Evolutionary conservation across 805 yeast genomes (phyloP).

Genomic region (Starmerella davenportii): DNA sequence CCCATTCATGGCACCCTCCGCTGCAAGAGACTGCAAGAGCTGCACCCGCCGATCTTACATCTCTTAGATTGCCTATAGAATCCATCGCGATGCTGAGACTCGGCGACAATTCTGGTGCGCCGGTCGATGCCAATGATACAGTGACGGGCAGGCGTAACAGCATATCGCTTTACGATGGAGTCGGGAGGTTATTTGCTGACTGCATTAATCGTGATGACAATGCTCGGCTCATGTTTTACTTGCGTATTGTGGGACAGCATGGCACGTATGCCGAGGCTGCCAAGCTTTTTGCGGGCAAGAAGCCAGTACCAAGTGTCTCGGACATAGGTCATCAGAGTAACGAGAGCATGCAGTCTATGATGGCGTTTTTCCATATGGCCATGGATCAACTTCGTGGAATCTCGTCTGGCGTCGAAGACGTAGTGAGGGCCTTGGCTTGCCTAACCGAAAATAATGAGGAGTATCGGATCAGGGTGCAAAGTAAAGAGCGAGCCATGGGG

Average conservation of each 20-base stretch:
- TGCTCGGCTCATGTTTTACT: not conserved
- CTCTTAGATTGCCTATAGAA: no score
- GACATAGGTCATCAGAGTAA: not conserved
- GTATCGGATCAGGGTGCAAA: not conserved
- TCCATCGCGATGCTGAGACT: no score
- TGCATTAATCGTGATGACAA: not conserved
- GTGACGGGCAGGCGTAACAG: no score
- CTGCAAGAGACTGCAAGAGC: no score
- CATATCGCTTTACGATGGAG: no score
- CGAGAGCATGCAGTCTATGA: slow-evolving; percentile 4
- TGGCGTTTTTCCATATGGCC: slow-evolving; percentile 8
- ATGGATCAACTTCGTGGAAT: slow-evolving; percentile 8
- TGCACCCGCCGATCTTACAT: no score
- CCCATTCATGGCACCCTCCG: no score
- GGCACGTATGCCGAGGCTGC: not conserved
- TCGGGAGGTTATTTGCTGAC: not conserved
- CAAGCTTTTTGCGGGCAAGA: not conserved
- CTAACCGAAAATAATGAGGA: not conserved
- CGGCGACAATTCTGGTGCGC: no score
- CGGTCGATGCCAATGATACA: no score
- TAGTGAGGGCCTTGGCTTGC: not conserved
- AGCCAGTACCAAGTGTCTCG: not conserved
- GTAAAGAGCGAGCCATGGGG: not conserved
- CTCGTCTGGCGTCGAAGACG: not conserved
- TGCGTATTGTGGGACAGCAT: slow-evolving; percentile 1